These are phyloP conservation scores for Calonectria pauciramosa DNA, from an alignment of 2,329 filamentous ascomycete genomes.

Conservation along the genomic window DNA sequence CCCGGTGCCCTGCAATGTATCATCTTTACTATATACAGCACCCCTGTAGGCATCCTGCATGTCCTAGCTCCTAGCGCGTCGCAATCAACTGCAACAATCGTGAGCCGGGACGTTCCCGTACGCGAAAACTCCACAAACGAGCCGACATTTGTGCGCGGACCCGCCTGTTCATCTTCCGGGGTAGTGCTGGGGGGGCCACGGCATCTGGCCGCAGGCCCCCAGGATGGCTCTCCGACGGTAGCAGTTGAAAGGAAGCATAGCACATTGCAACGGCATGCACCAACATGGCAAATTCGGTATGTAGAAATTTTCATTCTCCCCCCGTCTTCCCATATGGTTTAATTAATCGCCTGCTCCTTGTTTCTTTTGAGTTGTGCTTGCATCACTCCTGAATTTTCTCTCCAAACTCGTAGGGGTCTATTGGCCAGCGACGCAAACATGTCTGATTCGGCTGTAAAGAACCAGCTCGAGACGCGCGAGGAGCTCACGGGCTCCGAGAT, in stretches of 20 bases:
- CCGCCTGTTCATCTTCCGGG: background rate
- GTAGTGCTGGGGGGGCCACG: background rate
- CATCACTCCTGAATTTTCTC: background rate
- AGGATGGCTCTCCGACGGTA: background rate
- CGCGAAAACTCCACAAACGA: background rate
- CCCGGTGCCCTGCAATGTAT: background rate
- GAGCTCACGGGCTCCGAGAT: slow-evolving; percentile 14
- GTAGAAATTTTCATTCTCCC: background rate
- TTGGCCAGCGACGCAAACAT: slow-evolving; percentile 6
- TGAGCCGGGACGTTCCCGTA: background rate
- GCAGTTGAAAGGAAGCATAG: background rate
- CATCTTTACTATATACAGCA: background rate
- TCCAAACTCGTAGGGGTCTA: background rate
- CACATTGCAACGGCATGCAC: background rate
- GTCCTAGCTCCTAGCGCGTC: background rate
- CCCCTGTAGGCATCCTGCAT: background rate
- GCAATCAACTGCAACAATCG: background rate
- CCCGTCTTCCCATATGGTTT: background rate
- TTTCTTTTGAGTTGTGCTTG: background rate
- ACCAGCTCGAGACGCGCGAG: slow-evolving; percentile 19
- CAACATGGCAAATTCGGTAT: background rate
- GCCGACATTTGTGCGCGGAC: background rate
- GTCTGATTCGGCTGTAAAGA: slow-evolving; percentile 19
- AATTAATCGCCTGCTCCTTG: background rate
- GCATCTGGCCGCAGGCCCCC: background rate